Evolutionary conservation across 495 filamentous ascomycete genomes (phyloP).

Genomic region (Letharia lupina): DNA sequence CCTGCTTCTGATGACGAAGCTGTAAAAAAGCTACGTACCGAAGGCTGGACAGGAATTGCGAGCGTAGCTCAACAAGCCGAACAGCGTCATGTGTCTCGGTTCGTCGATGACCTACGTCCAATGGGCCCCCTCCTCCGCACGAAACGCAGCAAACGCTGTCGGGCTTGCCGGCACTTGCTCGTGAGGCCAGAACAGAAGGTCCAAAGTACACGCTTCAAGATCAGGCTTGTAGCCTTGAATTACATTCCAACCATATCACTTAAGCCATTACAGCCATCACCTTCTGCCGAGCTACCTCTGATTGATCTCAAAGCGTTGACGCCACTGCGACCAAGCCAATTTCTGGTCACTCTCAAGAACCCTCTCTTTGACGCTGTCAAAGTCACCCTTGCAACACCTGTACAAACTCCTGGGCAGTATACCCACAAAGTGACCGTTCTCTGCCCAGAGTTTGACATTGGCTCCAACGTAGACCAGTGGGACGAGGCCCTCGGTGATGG

Average conservation of each 20-base stretch:
- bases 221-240: slow-evolving; percentile 78
- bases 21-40: slow-evolving; percentile 37
- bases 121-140: slow-evolving; percentile 74
- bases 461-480: slow-evolving; percentile 91
- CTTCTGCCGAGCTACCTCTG: slow-evolving; percentile 25
- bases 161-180: slow-evolving; percentile 87
- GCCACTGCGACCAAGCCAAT: slow-evolving; percentile 66
- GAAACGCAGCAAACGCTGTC: slow-evolving; percentile 88
- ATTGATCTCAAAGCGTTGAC: slow-evolving; percentile 45
- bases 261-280: slow-evolving; percentile 48
- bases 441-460: slow-evolving; percentile 90
- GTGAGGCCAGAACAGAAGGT: slow-evolving; percentile 91
- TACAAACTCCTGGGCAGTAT: slow-evolving; percentile 68
- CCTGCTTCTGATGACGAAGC: slow-evolving; percentile 42
- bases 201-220: slow-evolving; percentile 74
- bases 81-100: slow-evolving; percentile 40
- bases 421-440: slow-evolving; percentile 79
- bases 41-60: slow-evolving; percentile 48
- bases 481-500: slow-evolving; percentile 68
- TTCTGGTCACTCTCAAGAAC: slow-evolving; percentile 82
- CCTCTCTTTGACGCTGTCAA: slow-evolving; percentile 85
- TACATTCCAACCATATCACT: slow-evolving; percentile 77
- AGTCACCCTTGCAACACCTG: slow-evolving; percentile 79
- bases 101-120: slow-evolving; percentile 63
- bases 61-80: slow-evolving; percentile 45